These are phyloP conservation scores for Gnetum montanum DNA, from an alignment of 75 land plant genomes.

Conservation along the genomic window DNA sequence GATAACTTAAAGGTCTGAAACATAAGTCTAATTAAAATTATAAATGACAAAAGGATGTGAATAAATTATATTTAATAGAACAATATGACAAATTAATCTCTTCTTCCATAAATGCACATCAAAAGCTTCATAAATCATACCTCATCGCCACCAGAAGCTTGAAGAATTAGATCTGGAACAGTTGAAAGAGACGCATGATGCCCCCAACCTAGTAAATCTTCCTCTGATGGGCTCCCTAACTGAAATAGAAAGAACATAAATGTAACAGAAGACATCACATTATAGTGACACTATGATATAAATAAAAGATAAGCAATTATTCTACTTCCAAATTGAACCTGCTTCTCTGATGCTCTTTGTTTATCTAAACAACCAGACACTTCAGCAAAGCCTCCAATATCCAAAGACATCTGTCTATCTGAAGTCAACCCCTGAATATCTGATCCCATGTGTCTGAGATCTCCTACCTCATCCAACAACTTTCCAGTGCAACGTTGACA, in stretches of 20 bases:
- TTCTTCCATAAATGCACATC: too few relatives aligned
- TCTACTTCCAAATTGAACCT: too few relatives aligned
- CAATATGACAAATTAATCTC: too few relatives aligned
- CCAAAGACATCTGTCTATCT: conserved; percentile 16
- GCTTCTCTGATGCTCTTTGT: conserved; percentile 64
- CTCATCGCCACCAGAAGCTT: conserved; percentile 86
- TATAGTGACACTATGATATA: too few relatives aligned
- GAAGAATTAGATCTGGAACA: conserved; percentile 81
- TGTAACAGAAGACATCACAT: background rate
- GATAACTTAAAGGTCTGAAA: too few relatives aligned
- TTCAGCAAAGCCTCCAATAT: conserved; percentile 91
- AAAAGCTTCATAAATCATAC: conserved; percentile 17
- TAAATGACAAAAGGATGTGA: too few relatives aligned
- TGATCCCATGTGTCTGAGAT: background rate
- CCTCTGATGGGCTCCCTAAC: conserved; percentile 84
- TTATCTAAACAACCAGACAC: conserved; percentile 66
- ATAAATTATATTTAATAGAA: too few relatives aligned
- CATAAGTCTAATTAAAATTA: too few relatives aligned
- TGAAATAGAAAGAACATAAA: conserved; percentile 24
- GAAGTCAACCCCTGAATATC: background rate
- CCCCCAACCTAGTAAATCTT: conserved; percentile 84
- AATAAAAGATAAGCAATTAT: too few relatives aligned
- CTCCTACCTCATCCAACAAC: background rate
- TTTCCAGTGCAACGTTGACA: conserved; percentile 62
- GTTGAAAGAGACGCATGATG: conserved; percentile 64